A percentile compares a stretch with the other conserved stretches of the same genome.
These are phyloP conservation scores for Eucalyptus marginata DNA, from an alignment of 345 rosid species.

Conservation along the genomic window DNA sequence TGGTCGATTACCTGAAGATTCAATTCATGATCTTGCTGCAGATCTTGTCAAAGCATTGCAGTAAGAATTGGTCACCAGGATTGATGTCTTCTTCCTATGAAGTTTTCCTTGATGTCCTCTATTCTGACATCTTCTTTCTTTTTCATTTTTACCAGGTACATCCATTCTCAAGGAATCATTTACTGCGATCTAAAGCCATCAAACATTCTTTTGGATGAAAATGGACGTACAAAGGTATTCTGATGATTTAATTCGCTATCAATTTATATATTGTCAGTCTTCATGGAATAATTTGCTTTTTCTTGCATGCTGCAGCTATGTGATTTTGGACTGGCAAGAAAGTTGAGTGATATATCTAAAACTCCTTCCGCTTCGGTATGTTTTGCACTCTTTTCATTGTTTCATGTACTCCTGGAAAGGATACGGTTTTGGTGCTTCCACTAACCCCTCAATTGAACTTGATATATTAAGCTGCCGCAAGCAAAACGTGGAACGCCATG, in stretches of 20 bases:
- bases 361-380: slow-evolving; percentile 64
- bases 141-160: slow-evolving; percentile 28
- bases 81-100: neutral
- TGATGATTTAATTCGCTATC: neutral
- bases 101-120: neutral
- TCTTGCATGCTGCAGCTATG: slow-evolving; percentile 62
- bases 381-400: neutral
- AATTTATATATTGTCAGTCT: neutral
- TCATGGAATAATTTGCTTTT: neutral
- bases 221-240: slow-evolving; percentile 74
- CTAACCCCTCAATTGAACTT: neutral
- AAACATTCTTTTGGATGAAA: slow-evolving; percentile 88
- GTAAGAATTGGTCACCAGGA: slow-evolving; percentile 31
- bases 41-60: slow-evolving; percentile 77
- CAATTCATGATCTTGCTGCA: slow-evolving; percentile 63
- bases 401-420: neutral
- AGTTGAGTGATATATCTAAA: slow-evolving; percentile 61
- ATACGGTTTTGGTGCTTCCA: neutral
- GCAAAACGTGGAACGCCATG: slow-evolving; percentile 97
- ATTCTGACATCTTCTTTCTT: neutral
- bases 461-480: slow-evolving; percentile 42
- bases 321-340: slow-evolving; percentile 93
- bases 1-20: slow-evolving; percentile 81
- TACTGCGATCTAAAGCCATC: slow-evolving; percentile 97
- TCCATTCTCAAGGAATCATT: slow-evolving; percentile 87